A percentile compares a stretch with the other conserved stretches of the same genome.
Evolutionary conservation across 2,329 filamentous ascomycete genomes (phyloP).

Genomic region (Aspergillus clavatus): DNA sequence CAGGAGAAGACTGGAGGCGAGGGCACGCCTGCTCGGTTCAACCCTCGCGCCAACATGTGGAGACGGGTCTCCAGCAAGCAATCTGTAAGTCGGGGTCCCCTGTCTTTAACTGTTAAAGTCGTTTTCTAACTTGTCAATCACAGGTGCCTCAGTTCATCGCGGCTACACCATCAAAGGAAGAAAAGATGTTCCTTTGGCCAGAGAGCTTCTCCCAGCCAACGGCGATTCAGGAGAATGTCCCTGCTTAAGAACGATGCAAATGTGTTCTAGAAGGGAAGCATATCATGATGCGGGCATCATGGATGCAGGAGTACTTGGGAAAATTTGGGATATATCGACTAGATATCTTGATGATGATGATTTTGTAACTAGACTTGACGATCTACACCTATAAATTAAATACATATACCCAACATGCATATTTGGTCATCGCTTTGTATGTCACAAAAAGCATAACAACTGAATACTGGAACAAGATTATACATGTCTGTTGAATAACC

Average conservation of each 20-base stretch:
- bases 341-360: neutral
- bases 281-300: conserved; percentile 1
- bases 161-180: conserved; percentile 52
- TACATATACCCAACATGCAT: too few relatives aligned
- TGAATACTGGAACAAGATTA: too few relatives aligned
- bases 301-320: neutral
- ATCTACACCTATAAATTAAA: too few relatives aligned
- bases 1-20: conserved; percentile 56
- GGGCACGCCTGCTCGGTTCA: conserved; percentile 58
- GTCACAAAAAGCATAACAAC: too few relatives aligned
- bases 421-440: too few relatives aligned
- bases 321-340: neutral
- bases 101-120: conserved; percentile 20
- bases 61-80: conserved; percentile 56
- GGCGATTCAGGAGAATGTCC: conserved; percentile 13
- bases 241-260: neutral
- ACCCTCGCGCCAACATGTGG: conserved; percentile 66
- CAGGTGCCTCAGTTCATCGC: conserved; percentile 47
- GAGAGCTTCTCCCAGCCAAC: conserved; percentile 48
- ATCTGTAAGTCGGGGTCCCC: conserved; percentile 37
- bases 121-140: conserved; percentile 11
- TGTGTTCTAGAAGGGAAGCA: too few relatives aligned
- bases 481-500: too few relatives aligned
- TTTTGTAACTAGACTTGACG: neutral
- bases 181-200: conserved; percentile 61